These are phyloP conservation scores for Eucalyptus caleyi DNA, from an alignment of 345 rosid genomes.

Conservation along the genomic window DNA sequence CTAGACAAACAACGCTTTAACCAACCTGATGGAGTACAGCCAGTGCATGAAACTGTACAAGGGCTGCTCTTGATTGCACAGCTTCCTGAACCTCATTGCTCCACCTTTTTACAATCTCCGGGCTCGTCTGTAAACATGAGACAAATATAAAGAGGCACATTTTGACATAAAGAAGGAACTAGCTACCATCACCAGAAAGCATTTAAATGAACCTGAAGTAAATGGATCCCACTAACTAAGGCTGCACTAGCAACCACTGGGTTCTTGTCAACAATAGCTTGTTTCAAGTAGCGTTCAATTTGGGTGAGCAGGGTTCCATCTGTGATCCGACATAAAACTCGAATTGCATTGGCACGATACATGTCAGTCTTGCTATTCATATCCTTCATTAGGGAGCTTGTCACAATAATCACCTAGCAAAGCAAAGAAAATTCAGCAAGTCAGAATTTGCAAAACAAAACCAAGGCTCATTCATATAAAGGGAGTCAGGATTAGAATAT, in stretches of 20 bases:
- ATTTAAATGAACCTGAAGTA: slow-evolving; percentile 57
- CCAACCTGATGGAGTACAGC: slow-evolving; percentile 83
- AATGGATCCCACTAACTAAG: slow-evolving; percentile 91
- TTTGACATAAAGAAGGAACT: not conserved
- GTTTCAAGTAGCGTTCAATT: slow-evolving; percentile 90
- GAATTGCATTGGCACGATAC: slow-evolving; percentile 97
- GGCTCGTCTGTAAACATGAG: slow-evolving; percentile 42
- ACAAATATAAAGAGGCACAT: not conserved
- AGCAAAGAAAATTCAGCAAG: not conserved
- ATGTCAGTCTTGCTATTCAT: slow-evolving; percentile 98
- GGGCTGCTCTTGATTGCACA: slow-evolving; percentile 93
- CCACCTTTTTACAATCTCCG: slow-evolving; percentile 96
- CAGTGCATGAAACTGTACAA: slow-evolving; percentile 95
- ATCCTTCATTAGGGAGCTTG: slow-evolving; percentile 98
- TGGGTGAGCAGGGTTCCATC: slow-evolving; percentile 94
- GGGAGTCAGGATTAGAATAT: not conserved
- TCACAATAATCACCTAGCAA: slow-evolving; percentile 81
- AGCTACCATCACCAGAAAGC: not conserved
- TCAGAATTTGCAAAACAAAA: not conserved
- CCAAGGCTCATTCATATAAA: not conserved
- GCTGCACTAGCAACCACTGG: slow-evolving; percentile 99
- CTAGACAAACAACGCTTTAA: not conserved
- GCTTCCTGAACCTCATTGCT: slow-evolving; percentile 99
- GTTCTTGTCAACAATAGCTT: slow-evolving; percentile 98
- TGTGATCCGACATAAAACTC: slow-evolving; percentile 90